A percentile compares a stretch with the other conserved stretches of the same genome.
These are phyloP conservation scores for Kuraishia cidri DNA, from an alignment of 805 yeast genomes.

Conservation along the genomic window DNA sequence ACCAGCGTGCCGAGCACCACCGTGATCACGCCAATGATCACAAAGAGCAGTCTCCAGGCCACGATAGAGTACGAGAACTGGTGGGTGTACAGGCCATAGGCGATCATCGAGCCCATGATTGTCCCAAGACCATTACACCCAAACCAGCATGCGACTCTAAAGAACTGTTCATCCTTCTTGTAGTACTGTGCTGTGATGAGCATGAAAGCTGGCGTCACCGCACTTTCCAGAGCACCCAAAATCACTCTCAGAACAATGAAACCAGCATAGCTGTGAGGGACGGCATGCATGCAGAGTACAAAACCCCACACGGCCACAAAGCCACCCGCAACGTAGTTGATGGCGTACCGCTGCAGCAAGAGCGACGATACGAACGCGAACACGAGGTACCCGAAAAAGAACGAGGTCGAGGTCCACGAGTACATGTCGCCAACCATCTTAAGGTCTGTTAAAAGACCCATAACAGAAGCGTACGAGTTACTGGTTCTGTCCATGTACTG, in stretches of 20 bases:
- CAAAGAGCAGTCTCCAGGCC: constrained; percentile 47
- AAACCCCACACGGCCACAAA: constrained; percentile 23
- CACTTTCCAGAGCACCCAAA: constrained; percentile 41
- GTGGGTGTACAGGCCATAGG: constrained; percentile 37
- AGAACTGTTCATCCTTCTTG: constrained; percentile 32
- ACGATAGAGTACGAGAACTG: constrained; percentile 27
- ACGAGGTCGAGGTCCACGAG: constrained; percentile 18
- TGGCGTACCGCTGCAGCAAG: constrained; percentile 20
- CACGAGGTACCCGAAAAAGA: constrained; percentile 21
- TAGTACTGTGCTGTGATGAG: constrained; percentile 48
- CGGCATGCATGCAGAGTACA: constrained; percentile 18
- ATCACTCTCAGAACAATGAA: constrained; percentile 33
- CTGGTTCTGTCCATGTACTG: constrained; percentile 37
- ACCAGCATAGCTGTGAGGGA: constrained; percentile 29
- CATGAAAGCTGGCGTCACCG: constrained; percentile 46
- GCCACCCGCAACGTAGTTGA: constrained; percentile 18
- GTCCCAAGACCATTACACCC: constrained; percentile 31
- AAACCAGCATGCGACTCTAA: constrained; percentile 29
- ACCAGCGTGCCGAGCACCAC: constrained; percentile 37
- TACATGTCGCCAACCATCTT: constrained; percentile 22
- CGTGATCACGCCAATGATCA: constrained; percentile 49
- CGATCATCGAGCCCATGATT: constrained; percentile 36
- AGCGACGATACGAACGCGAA: constrained; percentile 25
- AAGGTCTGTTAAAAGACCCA: constrained; percentile 25
- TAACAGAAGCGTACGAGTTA: constrained; percentile 23